These are phyloP conservation scores for Ophiocordyceps australis DNA, from an alignment of 2,329 filamentous ascomycete species.

Conservation along the genomic window DNA sequence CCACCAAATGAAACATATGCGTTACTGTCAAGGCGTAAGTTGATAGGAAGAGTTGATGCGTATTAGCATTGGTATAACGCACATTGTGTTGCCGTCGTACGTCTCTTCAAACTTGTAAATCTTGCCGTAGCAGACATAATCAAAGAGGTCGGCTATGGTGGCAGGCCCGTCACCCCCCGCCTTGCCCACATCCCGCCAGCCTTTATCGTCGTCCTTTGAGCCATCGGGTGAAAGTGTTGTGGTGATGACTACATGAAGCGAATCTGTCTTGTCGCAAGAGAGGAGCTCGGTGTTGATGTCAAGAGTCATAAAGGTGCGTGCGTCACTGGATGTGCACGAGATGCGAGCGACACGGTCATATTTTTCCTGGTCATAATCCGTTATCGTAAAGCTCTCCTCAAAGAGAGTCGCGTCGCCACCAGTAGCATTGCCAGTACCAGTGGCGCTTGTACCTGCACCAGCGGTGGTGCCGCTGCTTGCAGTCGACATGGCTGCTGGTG, in stretches of 20 bases:
- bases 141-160: slow-evolving; percentile 60
- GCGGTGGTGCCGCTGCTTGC: too few species aligned
- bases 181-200: slow-evolving; percentile 62
- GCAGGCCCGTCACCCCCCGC: slow-evolving; percentile 32
- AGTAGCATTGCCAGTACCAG: too few species aligned
- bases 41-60: too few species aligned
- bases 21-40: slow-evolving; percentile 46
- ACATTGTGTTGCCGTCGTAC: slow-evolving; percentile 70
- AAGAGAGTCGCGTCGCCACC: slow-evolving; percentile 83
- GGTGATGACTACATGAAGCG: slow-evolving; percentile 63
- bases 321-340: slow-evolving; percentile 57
- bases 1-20: slow-evolving; percentile 91
- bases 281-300: slow-evolving; percentile 94
- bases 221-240: slow-evolving; percentile 79
- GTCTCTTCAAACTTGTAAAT: slow-evolving; percentile 78
- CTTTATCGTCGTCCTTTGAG: slow-evolving; percentile 53
- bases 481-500: too few species aligned
- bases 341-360: slow-evolving; percentile 92
- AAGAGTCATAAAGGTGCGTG: slow-evolving; percentile 58
- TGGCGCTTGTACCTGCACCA: too few species aligned
- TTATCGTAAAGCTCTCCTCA: slow-evolving; percentile 80
- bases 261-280: slow-evolving; percentile 56
- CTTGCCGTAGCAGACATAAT: slow-evolving; percentile 80
- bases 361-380: slow-evolving; percentile 61
- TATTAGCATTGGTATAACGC: too few species aligned